phyloP scores from a whole-genome alignment of 2,329 filamentous ascomycete species.

The Bertia moriformis region DNA sequence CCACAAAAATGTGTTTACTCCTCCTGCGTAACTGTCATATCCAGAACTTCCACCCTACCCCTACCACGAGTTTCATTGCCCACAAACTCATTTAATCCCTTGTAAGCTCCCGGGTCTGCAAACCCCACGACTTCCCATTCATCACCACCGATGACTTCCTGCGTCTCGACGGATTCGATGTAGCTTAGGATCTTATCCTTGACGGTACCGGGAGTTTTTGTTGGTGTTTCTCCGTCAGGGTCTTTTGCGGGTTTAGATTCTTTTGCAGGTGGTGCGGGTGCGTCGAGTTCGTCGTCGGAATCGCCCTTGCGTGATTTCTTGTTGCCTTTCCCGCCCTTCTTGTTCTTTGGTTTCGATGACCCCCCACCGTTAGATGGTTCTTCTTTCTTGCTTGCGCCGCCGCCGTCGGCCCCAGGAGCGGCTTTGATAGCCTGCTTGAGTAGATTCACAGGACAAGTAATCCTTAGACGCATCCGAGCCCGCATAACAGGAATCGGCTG shows the following conservation, averaged over 20 bases:
- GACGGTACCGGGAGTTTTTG: not conserved
- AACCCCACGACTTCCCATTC: slow-evolving; percentile 1
- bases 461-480: not conserved
- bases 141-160: slow-evolving; percentile 1
- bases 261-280: no score
- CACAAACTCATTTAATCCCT: not conserved
- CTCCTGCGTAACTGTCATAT: not conserved
- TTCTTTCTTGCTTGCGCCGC: slow-evolving; percentile 1
- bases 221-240: not conserved
- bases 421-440: not conserved
- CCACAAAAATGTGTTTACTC: not conserved
- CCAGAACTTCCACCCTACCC: not conserved
- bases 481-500: slow-evolving; percentile 1
- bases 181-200: slow-evolving; percentile 1
- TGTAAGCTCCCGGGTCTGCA: not conserved
- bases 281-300: not conserved
- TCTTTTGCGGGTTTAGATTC: no score
- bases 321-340: not conserved
- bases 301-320: not conserved
- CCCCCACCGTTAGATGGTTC: not conserved
- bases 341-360: slow-evolving; percentile 1
- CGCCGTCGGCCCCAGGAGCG: not conserved
- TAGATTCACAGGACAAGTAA: not conserved
- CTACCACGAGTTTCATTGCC: not conserved
- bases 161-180: not conserved